Evolutionary conservation across 768 basidiomycete species (phyloP).

Genomic region (Collybiopsis confluens): DNA sequence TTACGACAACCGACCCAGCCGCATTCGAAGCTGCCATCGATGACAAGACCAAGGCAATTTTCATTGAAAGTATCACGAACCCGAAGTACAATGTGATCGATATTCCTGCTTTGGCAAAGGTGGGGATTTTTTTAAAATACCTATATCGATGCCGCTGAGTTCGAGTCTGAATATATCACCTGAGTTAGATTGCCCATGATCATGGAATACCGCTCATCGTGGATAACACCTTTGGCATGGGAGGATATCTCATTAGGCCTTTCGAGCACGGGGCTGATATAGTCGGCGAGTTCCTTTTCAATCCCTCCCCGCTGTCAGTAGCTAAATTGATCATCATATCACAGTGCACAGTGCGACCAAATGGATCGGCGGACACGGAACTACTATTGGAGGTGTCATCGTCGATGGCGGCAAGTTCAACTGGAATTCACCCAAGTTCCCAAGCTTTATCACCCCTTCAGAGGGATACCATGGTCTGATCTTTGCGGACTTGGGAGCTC

Average conservation of each 20-base stretch:
- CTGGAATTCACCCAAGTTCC: constrained; percentile 50
- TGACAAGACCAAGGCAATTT: constrained; percentile 55
- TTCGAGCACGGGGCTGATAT: constrained; percentile 20
- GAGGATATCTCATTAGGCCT: constrained; percentile 21
- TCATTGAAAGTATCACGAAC: constrained; percentile 59
- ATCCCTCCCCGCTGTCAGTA: neutral
- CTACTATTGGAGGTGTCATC: constrained; percentile 4
- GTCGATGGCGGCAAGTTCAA: constrained; percentile 45
- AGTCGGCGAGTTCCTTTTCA: constrained; percentile 25
- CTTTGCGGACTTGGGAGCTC: constrained; percentile 46
- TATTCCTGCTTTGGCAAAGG: constrained; percentile 52
- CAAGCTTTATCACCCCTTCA: constrained; percentile 49
- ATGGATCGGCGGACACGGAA: constrained; percentile 61
- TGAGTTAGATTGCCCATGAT: constrained; percentile 50
- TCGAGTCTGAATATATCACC: no score
- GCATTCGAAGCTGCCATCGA: constrained; percentile 52
- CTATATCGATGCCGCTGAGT: no score
- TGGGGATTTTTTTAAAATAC: neutral
- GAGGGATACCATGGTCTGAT: constrained; percentile 54
- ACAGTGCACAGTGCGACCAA: constrained; percentile 59
- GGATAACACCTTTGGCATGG: constrained; percentile 62
- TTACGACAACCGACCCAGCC: constrained; percentile 40
- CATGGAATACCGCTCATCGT: constrained; percentile 60
- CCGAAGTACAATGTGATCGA: constrained; percentile 53
- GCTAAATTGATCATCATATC: neutral